Base-by-base conservation (phyloP, 306 rosid genomes). In the Echinosophora koreensis region DNA sequence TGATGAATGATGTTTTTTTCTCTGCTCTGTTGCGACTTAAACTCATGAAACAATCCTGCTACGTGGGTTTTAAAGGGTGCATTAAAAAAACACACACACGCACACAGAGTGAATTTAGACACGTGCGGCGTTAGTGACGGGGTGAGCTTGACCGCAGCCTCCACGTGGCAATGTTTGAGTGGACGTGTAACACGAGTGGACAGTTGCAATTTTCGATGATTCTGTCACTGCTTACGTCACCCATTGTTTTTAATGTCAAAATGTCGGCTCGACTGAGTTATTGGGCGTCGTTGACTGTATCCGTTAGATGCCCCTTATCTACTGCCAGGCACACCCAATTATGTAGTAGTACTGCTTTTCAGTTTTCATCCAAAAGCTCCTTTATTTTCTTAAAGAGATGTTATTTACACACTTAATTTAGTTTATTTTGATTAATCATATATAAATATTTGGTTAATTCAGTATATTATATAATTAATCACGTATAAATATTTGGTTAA, bases 141-240 rank as follows among this genome's bases (percentile, higher is more conserved):
- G 80, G 51, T 3, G 8, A 11, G 71, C 75, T 76, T 76, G 86
- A 77, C 64, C 77, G 90, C 81, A 47, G 90, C 73, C 84, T 13
- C 51, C 81, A 84, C 79, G 88, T 66, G 90, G 73, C 65, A 10
- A 0, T 2, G 2, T 4, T 0, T 79, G 5, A 86, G 17, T 83
- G 74, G 76, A 0, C 0, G 0, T 22, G 0, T 2, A 8, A 9
- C 89, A 72, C 84, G 82, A 74, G 85, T 28, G 84, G 84, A 15
- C 3, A 16, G 71, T 5, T 57, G 0, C 0, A 0, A 5, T 2
- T 17, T n/a, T 15, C 0, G 1, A 4, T 44, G 35, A 67, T 90
- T 74, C 66, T 76, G 96, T 92, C 96, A 92, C 3, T 37, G 97
- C 96, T 87, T 90, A 13, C 96, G 93, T 89, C 92, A 86, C 28